Conservation (phyloP, 2,329 filamentous ascomycete species). For the Escovopsis sp. region DNA sequence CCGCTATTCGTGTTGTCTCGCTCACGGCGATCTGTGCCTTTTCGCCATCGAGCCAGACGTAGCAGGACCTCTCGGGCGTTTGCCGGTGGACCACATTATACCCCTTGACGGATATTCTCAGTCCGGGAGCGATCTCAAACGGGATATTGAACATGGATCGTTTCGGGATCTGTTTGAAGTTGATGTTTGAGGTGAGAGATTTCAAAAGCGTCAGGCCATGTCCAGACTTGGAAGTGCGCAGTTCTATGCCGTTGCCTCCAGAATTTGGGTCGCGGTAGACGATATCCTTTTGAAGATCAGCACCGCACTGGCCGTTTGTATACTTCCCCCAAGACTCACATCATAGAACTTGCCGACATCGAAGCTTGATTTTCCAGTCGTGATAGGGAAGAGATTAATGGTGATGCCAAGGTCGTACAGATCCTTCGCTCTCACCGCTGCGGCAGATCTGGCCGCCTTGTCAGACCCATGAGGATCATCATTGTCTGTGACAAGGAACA, state of each 20-base stretch:
- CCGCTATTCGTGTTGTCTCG: constrained; percentile 59
- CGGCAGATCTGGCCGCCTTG: constrained; percentile 58
- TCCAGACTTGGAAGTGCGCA: constrained; percentile 50
- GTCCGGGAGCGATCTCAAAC: constrained; percentile 70
- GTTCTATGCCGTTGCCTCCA: constrained; percentile 40
- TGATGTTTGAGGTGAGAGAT: constrained; percentile 74
- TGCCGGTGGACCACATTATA: constrained; percentile 83
- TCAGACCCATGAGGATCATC: constrained; percentile 67
- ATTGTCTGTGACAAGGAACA: constrained; percentile 95
- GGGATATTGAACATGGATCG: constrained; percentile 77
- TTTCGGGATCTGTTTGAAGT: constrained; percentile 76
- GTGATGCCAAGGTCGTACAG: constrained; percentile 83
- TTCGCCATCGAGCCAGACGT: constrained; percentile 80
- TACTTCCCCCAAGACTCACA: constrained; percentile 27
- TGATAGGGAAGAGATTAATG: constrained; percentile 89
- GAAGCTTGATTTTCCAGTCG: constrained; percentile 54
- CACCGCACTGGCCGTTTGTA: neutral
- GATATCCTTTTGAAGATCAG: constrained; percentile 49
- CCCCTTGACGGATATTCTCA: constrained; percentile 83
- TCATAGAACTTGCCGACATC: constrained; percentile 83
- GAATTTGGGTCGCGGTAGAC: constrained; percentile 67
- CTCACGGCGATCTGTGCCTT: constrained; percentile 64
- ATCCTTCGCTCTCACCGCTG: constrained; percentile 82
- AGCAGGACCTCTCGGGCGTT: constrained; percentile 65
- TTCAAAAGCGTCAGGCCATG: constrained; percentile 68